These are phyloP conservation scores for Hevea brasiliensis DNA, from an alignment of 345 rosid species.

Conservation along the genomic window DNA sequence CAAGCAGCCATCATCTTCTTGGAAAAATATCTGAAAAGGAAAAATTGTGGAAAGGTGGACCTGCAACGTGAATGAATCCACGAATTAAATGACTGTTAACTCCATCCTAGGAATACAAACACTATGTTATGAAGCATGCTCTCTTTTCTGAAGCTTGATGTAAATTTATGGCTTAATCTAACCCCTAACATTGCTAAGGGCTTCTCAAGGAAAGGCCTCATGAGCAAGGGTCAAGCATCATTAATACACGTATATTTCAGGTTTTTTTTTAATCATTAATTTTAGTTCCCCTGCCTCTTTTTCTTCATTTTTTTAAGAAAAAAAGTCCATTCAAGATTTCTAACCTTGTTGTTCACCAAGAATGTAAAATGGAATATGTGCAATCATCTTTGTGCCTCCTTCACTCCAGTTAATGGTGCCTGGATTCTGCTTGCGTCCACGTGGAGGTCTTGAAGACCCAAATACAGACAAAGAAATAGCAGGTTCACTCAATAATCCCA, in stretches of 20 bases:
- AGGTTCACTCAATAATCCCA: conserved; percentile 84
- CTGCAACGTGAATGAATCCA: conserved; percentile 36
- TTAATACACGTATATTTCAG: too few species aligned
- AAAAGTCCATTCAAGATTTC: conserved; percentile 3
- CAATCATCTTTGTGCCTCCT: conserved; percentile 64
- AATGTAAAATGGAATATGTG: conserved; percentile 81
- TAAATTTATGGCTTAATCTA: neutral
- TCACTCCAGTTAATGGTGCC: conserved; percentile 85
- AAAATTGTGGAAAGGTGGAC: conserved; percentile 93
- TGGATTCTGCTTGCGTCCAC: conserved; percentile 43
- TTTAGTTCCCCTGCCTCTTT: neutral
- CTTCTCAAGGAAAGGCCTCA: too few species aligned
- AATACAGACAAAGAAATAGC: conserved; percentile 71
- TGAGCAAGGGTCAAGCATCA: too few species aligned
- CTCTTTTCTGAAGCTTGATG: too few species aligned
- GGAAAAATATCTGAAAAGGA: conserved; percentile 65
- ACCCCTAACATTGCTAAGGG: too few species aligned
- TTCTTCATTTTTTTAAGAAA: conserved; percentile 3
- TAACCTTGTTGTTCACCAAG: conserved; percentile 81
- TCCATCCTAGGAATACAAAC: too few species aligned
- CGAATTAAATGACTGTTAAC: neutral
- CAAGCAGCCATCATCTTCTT: conserved; percentile 25
- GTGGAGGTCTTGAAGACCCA: conserved; percentile 68
- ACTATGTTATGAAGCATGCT: too few species aligned
- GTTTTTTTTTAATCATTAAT: too few species aligned